Evolutionary conservation across 352 stramenopile genomes (phyloP), one percentile per base, ranked within the genome.

Genomic region (Phytophthora parvispora): DNA sequence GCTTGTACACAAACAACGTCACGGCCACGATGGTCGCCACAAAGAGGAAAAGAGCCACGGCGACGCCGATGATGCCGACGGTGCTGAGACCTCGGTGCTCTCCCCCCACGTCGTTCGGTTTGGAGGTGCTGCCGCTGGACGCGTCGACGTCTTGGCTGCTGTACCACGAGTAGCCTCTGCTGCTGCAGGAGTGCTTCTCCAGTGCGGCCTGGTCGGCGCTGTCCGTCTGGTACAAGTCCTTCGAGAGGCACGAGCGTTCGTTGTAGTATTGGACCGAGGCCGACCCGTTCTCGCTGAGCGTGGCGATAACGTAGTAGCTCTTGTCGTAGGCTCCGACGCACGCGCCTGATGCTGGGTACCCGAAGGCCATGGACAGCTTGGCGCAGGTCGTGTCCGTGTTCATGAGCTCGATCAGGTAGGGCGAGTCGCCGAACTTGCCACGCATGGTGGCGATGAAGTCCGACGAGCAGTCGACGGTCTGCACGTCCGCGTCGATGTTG

Each of bases 261-360:
- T 49, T 75, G 43, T 32, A 75, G 16, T 56, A 67, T 12, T 55
- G 42, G 2, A 75, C 9, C 15, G 62, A 72, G 12, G 68, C 68
- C 12, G 68, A 72, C 6, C 68, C 68, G 22, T 72, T 75, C n/a
- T 40, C n/a, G 6, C 68, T 40, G 5, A 75, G 29, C 40, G 45
- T 60, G 1, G 68, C 68, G 15, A 72, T 52, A 10, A 75, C 61
- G 54, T 75, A 75, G 61, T 75, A 75, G 27, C 67, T 75, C 25
- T 49, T 69, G n/a, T 72, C 52, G 36, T 72, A 75, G 5, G 60
- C 62, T 4, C 68, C 68, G 0, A 72, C 49, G 13, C 68, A 75
- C 2, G 50, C 59, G 13, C 62, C 63, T 8, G 68, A 75, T 8
- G 68, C 68, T 4, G 56, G 68, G 13, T 72, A 75, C 18, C 62